Conservation (phyloP, 441 rosid species). For the Sinapis alba region DNA sequence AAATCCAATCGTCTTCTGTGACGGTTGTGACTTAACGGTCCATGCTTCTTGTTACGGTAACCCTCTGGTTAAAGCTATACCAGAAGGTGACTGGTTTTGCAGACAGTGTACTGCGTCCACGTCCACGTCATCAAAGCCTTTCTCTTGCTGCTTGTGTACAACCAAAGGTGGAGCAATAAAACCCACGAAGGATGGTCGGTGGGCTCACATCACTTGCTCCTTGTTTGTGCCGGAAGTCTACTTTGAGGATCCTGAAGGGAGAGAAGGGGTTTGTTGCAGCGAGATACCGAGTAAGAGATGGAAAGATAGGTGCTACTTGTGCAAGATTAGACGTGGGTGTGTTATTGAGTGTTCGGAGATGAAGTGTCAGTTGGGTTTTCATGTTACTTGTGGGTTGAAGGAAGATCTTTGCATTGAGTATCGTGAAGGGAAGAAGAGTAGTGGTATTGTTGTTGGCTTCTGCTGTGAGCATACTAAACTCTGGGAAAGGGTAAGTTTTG, state of each 20-base stretch:
- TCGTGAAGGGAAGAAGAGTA: slow-evolving; percentile 55
- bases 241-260: slow-evolving; percentile 82
- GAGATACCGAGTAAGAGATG: slow-evolving; percentile 63
- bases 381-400: slow-evolving; percentile 78
- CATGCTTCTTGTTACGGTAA: slow-evolving; percentile 88
- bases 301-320: slow-evolving; percentile 65
- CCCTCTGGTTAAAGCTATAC: slow-evolving; percentile 67
- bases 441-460: slow-evolving; percentile 80
- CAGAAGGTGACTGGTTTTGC: slow-evolving; percentile 96
- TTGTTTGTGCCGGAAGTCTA: slow-evolving; percentile 85
- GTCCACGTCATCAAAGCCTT: background rate
- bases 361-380: slow-evolving; percentile 66
- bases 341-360: slow-evolving; percentile 84
- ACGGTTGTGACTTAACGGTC: slow-evolving; percentile 93
- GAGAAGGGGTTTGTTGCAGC: slow-evolving; percentile 70
- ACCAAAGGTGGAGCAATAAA: slow-evolving; percentile 69
- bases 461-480: slow-evolving; percentile 71
- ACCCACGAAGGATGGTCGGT: slow-evolving; percentile 52
- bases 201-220: slow-evolving; percentile 87
- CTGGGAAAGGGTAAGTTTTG: slow-evolving; percentile 72
- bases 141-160: slow-evolving; percentile 75
- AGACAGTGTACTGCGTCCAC: slow-evolving; percentile 46
- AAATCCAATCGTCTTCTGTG: slow-evolving; percentile 92
- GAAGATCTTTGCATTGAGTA: slow-evolving; percentile 80
- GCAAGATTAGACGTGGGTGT: slow-evolving; percentile 70